Percentiles rank a stretch among this genome's conserved stretches.
Conservation (phyloP, 2,329 filamentous ascomycete species). For the Ophiostoma ulmi region DNA sequence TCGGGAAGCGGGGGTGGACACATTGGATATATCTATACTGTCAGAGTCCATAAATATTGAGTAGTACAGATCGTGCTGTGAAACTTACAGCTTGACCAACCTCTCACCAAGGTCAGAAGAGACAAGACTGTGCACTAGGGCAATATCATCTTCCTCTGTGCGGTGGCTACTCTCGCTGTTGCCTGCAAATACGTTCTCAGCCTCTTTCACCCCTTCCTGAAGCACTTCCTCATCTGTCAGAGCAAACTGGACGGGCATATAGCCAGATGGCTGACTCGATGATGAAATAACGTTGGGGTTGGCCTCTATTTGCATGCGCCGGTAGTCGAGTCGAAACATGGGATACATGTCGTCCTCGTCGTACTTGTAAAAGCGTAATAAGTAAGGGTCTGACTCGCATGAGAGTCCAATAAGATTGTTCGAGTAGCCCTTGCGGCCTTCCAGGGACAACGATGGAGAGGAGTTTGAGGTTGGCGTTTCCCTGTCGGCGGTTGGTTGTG, state of each 20-base stretch:
- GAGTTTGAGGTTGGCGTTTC: not conserved
- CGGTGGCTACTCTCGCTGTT: constrained; percentile 13
- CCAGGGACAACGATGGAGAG: not conserved
- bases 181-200: constrained; percentile 24
- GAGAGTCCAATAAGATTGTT: constrained; percentile 29
- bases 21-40: not conserved
- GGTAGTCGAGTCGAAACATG: constrained; percentile 31
- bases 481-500: not conserved
- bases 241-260: not conserved
- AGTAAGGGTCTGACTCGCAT: constrained; percentile 30
- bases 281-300: constrained; percentile 28
- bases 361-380: constrained; percentile 29
- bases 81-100: not conserved
- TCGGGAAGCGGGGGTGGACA: not conserved
- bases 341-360: constrained; percentile 28
- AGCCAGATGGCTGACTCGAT: not conserved
- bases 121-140: not conserved
- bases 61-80: not conserved
- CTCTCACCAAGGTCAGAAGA: not conserved
- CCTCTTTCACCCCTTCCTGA: constrained; percentile 10
- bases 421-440: constrained; percentile 27
- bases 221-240: not conserved
- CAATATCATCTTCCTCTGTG: constrained; percentile 21
- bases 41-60: not conserved
- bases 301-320: constrained; percentile 22